Evolutionary conservation across 805 yeast species (phyloP).

Genomic region (Sungouiella thailandica): DNA sequence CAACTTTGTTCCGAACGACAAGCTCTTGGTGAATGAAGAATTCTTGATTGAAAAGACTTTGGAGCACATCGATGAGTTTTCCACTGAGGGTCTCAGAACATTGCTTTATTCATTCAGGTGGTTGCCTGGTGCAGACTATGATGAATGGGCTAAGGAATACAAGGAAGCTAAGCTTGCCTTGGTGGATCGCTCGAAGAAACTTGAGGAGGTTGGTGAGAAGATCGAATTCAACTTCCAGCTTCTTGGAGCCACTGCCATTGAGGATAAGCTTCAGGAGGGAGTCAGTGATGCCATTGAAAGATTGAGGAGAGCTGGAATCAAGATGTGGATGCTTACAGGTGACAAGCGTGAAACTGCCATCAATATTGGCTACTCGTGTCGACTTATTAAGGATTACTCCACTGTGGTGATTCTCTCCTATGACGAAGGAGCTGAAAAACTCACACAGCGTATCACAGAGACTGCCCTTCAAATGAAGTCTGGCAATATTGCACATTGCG

Average conservation of each 20-base stretch:
- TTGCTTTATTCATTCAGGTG: slow-evolving; percentile 77
- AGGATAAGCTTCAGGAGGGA: slow-evolving; percentile 95
- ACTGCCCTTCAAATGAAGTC: slow-evolving; percentile 68
- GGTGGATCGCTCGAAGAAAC: slow-evolving; percentile 55
- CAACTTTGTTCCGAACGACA: slow-evolving; percentile 41
- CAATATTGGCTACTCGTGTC: slow-evolving; percentile 93
- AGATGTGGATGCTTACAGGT: slow-evolving; percentile 98
- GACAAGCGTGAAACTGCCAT: slow-evolving; percentile 98
- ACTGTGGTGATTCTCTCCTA: slow-evolving; percentile 69
- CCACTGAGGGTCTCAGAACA: slow-evolving; percentile 92
- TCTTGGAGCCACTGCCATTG: slow-evolving; percentile 94
- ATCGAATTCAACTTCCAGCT: slow-evolving; percentile 68
- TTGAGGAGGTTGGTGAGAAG: slow-evolving; percentile 67
- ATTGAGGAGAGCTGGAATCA: slow-evolving; percentile 86
- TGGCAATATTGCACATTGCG: slow-evolving; percentile 87
- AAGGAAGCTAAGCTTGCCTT: slow-evolving; percentile 74
- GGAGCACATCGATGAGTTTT: slow-evolving; percentile 88
- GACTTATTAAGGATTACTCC: slow-evolving; percentile 87
- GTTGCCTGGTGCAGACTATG: slow-evolving; percentile 55
- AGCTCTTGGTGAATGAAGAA: slow-evolving; percentile 62
- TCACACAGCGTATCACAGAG: slow-evolving; percentile 66
- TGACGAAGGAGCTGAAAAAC: slow-evolving; percentile 45
- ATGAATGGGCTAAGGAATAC: slow-evolving; percentile 62
- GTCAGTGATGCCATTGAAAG: slow-evolving; percentile 93
- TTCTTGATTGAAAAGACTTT: slow-evolving; percentile 78